Percentiles rank a stretch among this genome's conserved stretches.
phyloP scores from a whole-genome alignment of 139 green algal species.

The Bryopsis sp. region DNA sequence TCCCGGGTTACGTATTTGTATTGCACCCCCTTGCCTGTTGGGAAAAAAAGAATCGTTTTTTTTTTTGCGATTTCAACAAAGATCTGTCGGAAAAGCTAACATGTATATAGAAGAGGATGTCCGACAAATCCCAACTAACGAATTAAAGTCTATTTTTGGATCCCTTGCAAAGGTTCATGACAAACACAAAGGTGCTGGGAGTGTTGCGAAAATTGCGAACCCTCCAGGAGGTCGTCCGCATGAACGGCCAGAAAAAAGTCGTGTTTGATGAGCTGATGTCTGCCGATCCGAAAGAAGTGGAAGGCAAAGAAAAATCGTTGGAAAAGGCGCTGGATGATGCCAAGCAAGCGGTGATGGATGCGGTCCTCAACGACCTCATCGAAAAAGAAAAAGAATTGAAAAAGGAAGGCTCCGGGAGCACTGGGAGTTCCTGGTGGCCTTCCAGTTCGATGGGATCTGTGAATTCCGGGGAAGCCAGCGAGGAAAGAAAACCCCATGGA shows the following conservation, averaged over 20 bases:
- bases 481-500: no score
- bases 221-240: conserved; percentile 19
- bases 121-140: no score
- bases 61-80: no score
- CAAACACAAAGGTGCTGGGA: conserved; percentile 14
- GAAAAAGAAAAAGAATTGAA: background rate
- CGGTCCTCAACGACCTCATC: conserved; percentile 5
- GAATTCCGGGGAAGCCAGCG: no score
- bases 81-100: no score
- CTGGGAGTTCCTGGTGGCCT: no score
- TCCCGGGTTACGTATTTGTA: no score
- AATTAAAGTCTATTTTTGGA: no score
- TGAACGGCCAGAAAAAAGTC: conserved; percentile 22
- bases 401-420: background rate
- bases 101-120: no score
- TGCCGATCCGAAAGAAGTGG: background rate
- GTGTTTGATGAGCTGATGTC: conserved; percentile 10
- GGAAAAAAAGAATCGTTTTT: no score
- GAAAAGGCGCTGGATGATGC: conserved; percentile 1
- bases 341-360: conserved; percentile 16
- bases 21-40: no score
- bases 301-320: background rate
- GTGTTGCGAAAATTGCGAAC: conserved; percentile 23
- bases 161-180: background rate
- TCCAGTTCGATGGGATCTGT: no score